Evolutionary conservation across 176 grass and related monocot genomes (phyloP).

Genomic region (Otatea glauca): DNA sequence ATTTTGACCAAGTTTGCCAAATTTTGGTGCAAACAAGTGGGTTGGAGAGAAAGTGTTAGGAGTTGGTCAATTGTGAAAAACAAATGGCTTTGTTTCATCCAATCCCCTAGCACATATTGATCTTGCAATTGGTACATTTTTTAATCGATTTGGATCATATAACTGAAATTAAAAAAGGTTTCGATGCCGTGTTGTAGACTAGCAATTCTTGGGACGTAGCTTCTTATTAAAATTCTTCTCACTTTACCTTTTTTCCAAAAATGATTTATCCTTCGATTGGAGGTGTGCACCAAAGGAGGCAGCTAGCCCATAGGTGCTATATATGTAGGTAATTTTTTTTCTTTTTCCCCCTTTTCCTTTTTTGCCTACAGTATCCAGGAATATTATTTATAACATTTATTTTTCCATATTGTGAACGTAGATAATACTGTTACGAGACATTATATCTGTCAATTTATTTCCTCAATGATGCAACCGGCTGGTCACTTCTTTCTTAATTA

Average conservation of each 20-base stretch:
- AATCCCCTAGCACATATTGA: not conserved
- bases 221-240: not conserved
- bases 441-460: not conserved
- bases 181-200: not conserved
- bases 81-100: not conserved
- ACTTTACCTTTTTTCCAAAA: not conserved
- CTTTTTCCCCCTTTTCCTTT: not conserved
- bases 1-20: too few relatives aligned
- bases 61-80: not conserved
- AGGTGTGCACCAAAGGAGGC: not conserved
- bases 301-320: not conserved
- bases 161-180: not conserved
- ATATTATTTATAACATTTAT: not conserved
- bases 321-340: not conserved
- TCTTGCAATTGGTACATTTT: not conserved
- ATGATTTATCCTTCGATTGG: not conserved
- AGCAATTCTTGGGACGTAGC: not conserved
- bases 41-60: not conserved
- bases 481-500: not conserved
- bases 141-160: not conserved
- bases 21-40: too few relatives aligned
- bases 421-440: not conserved
- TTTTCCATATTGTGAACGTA: not conserved
- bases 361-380: not conserved
- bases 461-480: not conserved